phyloP scores from a whole-genome alignment of 768 basidiomycete genomes.

The Leccinum pellstonianum region DNA sequence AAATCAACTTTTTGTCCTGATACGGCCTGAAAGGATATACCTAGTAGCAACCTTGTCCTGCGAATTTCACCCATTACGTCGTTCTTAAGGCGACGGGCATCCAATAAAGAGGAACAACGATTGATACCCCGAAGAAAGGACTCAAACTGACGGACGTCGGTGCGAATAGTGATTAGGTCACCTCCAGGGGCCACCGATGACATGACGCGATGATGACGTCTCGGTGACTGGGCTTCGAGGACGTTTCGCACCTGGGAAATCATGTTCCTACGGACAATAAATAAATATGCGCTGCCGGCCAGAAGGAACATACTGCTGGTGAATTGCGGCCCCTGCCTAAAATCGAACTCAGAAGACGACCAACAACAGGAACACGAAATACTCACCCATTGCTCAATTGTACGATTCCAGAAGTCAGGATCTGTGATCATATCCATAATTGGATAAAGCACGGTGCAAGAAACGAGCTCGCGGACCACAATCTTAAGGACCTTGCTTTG shows the following conservation, averaged over 20 bases:
- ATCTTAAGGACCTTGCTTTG: slow-evolving; percentile 68
- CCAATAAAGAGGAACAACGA: slow-evolving; percentile 77
- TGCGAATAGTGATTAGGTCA: slow-evolving; percentile 79
- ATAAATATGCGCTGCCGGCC: slow-evolving; percentile 10
- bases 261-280: slow-evolving; percentile 53
- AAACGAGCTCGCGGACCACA: slow-evolving; percentile 77
- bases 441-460: slow-evolving; percentile 81
- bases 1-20: slow-evolving; percentile 1
- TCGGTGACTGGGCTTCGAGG: slow-evolving; percentile 74
- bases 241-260: slow-evolving; percentile 86
- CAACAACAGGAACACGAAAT: slow-evolving; percentile 2
- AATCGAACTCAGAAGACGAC: slow-evolving; percentile 8
- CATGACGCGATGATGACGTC: slow-evolving; percentile 43
- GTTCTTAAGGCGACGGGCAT: slow-evolving; percentile 87
- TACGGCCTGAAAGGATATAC: slow-evolving; percentile 37
- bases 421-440: slow-evolving; percentile 91
- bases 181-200: slow-evolving; percentile 43
- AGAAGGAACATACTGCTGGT: slow-evolving; percentile 51
- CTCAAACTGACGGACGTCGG: slow-evolving; percentile 82
- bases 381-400: slow-evolving; percentile 88
- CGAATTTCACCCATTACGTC: slow-evolving; percentile 92
- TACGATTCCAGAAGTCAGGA: slow-evolving; percentile 95
- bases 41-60: slow-evolving; percentile 69
- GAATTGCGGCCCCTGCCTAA: slow-evolving; percentile 67
- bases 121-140: slow-evolving; percentile 86